Evolutionary conservation across 495 filamentous ascomycete species (phyloP), one percentile per base, ranked within the genome.

Genomic region (Halenospora varia): DNA sequence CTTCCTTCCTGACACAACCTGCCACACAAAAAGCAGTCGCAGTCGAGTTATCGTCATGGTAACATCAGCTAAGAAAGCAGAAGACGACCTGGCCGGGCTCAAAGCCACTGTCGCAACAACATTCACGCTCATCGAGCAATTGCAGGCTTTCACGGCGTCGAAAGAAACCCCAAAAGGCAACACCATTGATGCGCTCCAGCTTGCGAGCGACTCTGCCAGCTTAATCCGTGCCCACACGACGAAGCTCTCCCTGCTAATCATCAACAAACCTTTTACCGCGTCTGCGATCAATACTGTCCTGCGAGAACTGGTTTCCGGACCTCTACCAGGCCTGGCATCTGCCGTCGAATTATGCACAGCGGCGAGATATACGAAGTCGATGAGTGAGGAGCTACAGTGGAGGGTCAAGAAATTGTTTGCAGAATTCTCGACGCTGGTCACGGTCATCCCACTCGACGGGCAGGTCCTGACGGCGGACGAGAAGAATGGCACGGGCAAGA

Each of bases 201-300:
- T 92, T 53, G 82, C 92, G 18, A 77, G 80, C 61, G 81, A 85
- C 62, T 78, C 85, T 1, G 78, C 88, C 1, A 76, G 74, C 20
- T 75, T 90, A 2, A 82, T 96, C 46, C 84, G 79, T 65, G 88
- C 92, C 0, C 90, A 96, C 63, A 81, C 85, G 4, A 96, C 92
- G 26, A 95, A 94, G 50, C 79, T 96, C 22, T 90, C 88, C 0
- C 83, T 96, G 15, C 80, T 96, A 1, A 80, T 92, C 1, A 88
- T 95, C 62, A 94, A 85, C 55, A 80, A 86, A 15, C 92, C 92
- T 0, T 94, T 95, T 69, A 91, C 91, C 0, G 82, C 87, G 3
- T 82, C 87, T 0, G 92, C 89, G 13, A 81, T 94, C 25, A 69
- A 56, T 46, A 83, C 73, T 11, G 81, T 92, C 13, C 72, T 96